Percentiles rank a stretch among this genome's conserved stretches.
phyloP scores from a whole-genome alignment of 441 rosid genomes.

The Isatis lusitanica region DNA sequence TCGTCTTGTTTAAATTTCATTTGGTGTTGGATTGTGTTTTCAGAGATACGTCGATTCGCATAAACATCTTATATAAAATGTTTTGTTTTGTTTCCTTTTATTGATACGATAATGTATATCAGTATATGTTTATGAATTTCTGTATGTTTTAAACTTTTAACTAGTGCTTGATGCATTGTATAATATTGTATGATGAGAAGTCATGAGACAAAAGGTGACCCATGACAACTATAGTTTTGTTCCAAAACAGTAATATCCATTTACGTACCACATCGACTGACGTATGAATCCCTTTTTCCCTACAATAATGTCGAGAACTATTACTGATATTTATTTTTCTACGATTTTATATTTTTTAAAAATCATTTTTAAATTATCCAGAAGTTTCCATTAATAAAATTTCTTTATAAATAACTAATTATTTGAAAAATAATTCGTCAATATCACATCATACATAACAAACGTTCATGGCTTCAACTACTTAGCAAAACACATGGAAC shows the following conservation, averaged over 20 bases:
- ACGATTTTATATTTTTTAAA: not conserved
- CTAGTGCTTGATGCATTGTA: conserved; percentile 13
- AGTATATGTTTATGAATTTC: not conserved
- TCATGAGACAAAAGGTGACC: conserved; percentile 27
- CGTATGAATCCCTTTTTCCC: not conserved
- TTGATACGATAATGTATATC: not conserved
- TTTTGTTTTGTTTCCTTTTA: too few species aligned
- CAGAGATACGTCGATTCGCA: not conserved
- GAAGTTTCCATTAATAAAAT: not conserved
- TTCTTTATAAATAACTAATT: not conserved
- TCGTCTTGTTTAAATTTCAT: not conserved
- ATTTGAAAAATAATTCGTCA: not conserved
- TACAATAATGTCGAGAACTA: conserved; percentile 22
- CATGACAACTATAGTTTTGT: conserved; percentile 25
- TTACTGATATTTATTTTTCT: not conserved
- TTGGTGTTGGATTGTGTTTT: not conserved
- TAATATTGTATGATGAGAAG: conserved; percentile 13
- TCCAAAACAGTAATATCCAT: conserved; percentile 27
- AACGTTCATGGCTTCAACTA: conserved; percentile 18
- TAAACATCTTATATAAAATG: not conserved
- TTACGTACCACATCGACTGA: conserved; percentile 23
- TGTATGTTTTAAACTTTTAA: not conserved
- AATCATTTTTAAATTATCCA: not conserved
- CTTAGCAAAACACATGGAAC: conserved; percentile 20
- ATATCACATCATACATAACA: conserved; percentile 19